Percentiles rank a stretch among this genome's conserved stretches.
Conservation (phyloP, 805 yeast species). For the Wickerhamomyces chaumierensis region DNA sequence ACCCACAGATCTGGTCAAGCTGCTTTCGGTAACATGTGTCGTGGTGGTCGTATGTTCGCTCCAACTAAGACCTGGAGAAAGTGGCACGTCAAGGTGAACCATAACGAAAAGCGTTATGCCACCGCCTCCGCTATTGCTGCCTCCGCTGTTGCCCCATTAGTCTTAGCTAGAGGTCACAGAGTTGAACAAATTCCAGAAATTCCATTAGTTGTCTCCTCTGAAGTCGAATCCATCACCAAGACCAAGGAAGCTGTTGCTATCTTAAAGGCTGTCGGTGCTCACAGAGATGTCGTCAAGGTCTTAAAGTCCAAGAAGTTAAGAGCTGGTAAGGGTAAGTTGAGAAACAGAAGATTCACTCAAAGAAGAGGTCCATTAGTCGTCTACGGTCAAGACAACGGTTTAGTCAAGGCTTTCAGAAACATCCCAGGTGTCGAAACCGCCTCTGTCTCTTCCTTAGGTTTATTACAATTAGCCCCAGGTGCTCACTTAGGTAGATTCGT, state of each 20-base stretch:
- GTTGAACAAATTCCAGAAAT: constrained; percentile 97
- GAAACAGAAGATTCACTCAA: constrained; percentile 99
- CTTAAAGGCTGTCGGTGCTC: constrained; percentile 98
- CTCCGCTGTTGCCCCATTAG: constrained; percentile 95
- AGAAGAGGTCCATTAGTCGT: constrained; percentile 99
- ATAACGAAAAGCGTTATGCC: constrained; percentile 99
- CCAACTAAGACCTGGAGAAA: constrained; percentile 99
- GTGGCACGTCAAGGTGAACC: constrained; percentile 99
- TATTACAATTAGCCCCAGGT: constrained; percentile 99
- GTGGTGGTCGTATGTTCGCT: constrained; percentile 99
- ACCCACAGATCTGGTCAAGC: constrained; percentile 99
- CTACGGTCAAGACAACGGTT: constrained; percentile 95
- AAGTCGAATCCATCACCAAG: constrained; percentile 85
- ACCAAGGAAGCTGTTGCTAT: constrained; percentile 98
- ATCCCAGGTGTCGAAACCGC: constrained; percentile 99
- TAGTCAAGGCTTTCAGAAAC: constrained; percentile 98
- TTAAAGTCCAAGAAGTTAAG: constrained; percentile 97
- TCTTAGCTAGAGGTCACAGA: constrained; percentile 99
- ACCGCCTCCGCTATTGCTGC: constrained; percentile 99
- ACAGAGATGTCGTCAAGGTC: constrained; percentile 95
- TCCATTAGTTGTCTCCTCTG: constrained; percentile 93
- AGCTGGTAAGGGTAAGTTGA: constrained; percentile 99
- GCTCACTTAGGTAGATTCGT: constrained; percentile 99
- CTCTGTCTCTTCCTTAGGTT: constrained; percentile 82
- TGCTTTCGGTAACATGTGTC: constrained; percentile 99